Evolutionary conservation across 2,329 filamentous ascomycete genomes (phyloP).

Genomic region (Escovopsis sp.): DNA sequence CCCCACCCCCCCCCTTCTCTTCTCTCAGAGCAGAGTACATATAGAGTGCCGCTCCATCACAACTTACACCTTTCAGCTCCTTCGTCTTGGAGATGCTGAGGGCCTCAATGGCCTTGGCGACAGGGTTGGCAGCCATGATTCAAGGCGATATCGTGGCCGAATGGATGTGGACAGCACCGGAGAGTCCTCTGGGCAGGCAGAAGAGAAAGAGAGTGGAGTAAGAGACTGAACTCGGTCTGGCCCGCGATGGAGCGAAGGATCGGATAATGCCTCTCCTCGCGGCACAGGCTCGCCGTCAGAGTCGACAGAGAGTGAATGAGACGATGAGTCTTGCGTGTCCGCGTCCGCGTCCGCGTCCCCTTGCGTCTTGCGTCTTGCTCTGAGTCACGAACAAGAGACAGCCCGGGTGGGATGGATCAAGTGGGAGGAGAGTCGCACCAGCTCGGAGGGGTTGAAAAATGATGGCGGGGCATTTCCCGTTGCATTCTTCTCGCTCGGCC

Average conservation of each 20-base stretch:
- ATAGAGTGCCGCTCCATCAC: not conserved
- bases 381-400: constrained; percentile 15
- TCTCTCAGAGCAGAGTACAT: too few relatives aligned
- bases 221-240: constrained; percentile 2
- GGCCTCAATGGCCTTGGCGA: constrained; percentile 34
- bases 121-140: constrained; percentile 27
- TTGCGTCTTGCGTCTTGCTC: constrained; percentile 7
- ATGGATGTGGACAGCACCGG: not conserved
- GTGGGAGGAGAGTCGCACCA: too few relatives aligned
- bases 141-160: not conserved
- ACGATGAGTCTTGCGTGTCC: not conserved
- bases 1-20: too few relatives aligned
- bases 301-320: constrained; percentile 1
- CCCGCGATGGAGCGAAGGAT: too few relatives aligned
- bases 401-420: constrained; percentile 20
- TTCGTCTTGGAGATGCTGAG: constrained; percentile 42
- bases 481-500: not conserved
- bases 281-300: constrained; percentile 5
- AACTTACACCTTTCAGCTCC: constrained; percentile 42
- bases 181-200: not conserved
- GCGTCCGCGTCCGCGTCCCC: too few relatives aligned
- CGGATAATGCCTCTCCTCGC: not conserved
- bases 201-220: not conserved
- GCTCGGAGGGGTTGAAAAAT: constrained; percentile 20
- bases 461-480: constrained; percentile 16